phyloP scores from a whole-genome alignment of 176 grass and related monocot species.

The Bromus sterilis region DNA sequence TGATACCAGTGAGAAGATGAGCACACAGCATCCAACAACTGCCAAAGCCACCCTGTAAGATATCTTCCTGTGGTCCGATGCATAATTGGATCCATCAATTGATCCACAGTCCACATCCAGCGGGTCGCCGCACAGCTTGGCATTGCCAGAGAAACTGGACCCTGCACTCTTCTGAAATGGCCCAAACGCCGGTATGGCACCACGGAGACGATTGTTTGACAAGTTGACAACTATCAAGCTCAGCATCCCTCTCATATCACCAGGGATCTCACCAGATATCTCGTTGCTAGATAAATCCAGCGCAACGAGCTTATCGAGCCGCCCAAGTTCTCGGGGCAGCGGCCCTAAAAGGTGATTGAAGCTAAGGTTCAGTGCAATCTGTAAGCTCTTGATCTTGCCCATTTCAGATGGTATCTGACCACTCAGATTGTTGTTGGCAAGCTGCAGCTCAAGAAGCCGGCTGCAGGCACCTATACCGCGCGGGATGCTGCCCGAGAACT shows the following conservation, averaged over 20 bases:
- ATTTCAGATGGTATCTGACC: constrained; percentile 75
- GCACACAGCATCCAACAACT: constrained; percentile 71
- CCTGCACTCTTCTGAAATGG: constrained; percentile 86
- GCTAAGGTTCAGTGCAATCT: constrained; percentile 94
- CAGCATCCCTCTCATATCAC: constrained; percentile 85
- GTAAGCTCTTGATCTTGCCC: constrained; percentile 80
- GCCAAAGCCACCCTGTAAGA: constrained; percentile 82
- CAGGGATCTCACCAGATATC: constrained; percentile 70
- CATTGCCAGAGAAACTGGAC: constrained; percentile 75
- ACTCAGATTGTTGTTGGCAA: constrained; percentile 70
- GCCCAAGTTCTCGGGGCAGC: constrained; percentile 64
- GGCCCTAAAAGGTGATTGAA: constrained; percentile 64
- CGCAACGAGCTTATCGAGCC: constrained; percentile 80
- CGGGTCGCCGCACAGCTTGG: constrained; percentile 67
- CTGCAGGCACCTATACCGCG: constrained; percentile 45
- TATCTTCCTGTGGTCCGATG: constrained; percentile 66
- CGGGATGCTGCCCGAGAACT: constrained; percentile 50
- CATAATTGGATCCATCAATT: constrained; percentile 50
- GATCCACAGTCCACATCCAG: constrained; percentile 53
- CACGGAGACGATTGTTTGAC: constrained; percentile 72
- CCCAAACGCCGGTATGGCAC: constrained; percentile 59
- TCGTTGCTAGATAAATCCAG: constrained; percentile 86
- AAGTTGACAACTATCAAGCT: constrained; percentile 96
- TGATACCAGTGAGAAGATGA: constrained; percentile 64
- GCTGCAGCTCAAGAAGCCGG: constrained; percentile 66